Conservation (phyloP, 768 basidiomycete genomes). For the Cystobasidium ongulense region DNA sequence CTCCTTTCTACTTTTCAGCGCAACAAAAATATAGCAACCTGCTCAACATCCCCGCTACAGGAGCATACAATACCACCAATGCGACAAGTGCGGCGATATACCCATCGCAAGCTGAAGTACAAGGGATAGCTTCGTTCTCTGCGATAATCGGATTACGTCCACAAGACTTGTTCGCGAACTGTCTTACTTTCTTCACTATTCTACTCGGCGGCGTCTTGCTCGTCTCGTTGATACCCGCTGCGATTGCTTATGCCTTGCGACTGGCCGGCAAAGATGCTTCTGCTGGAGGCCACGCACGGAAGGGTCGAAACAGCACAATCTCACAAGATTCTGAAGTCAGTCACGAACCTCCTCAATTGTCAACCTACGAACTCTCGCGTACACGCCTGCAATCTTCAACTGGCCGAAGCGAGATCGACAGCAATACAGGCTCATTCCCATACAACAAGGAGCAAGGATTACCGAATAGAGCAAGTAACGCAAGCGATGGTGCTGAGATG, state of each 20-base stretch:
- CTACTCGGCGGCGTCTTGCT: slow-evolving; percentile 63
- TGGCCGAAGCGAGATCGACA: slow-evolving; percentile 9
- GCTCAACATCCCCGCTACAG: slow-evolving; percentile 48
- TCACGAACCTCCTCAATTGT: not conserved
- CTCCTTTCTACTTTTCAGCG: slow-evolving; percentile 67
- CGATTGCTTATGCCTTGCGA: not conserved
- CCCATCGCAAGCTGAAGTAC: slow-evolving; percentile 44
- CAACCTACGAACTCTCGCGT: not conserved
- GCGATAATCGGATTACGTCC: slow-evolving; percentile 73
- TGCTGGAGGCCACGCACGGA: not conserved
- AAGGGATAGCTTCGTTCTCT: slow-evolving; percentile 74
- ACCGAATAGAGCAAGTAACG: not conserved
- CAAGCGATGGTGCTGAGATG: not conserved
- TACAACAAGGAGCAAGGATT: not conserved
- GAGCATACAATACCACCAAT: slow-evolving; percentile 6
- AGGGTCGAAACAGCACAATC: not conserved
- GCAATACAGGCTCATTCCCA: not conserved
- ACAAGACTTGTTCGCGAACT: slow-evolving; percentile 73
- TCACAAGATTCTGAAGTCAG: not conserved
- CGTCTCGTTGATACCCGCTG: slow-evolving; percentile 46
- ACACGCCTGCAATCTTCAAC: not conserved
- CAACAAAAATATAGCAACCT: slow-evolving; percentile 60
- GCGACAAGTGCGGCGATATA: slow-evolving; percentile 3
- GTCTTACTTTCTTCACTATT: slow-evolving; percentile 64
- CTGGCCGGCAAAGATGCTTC: slow-evolving; percentile 5